These are phyloP conservation scores for Metschnikowia aberdeeniae DNA, from an alignment of 805 yeast genomes.

Conservation along the genomic window DNA sequence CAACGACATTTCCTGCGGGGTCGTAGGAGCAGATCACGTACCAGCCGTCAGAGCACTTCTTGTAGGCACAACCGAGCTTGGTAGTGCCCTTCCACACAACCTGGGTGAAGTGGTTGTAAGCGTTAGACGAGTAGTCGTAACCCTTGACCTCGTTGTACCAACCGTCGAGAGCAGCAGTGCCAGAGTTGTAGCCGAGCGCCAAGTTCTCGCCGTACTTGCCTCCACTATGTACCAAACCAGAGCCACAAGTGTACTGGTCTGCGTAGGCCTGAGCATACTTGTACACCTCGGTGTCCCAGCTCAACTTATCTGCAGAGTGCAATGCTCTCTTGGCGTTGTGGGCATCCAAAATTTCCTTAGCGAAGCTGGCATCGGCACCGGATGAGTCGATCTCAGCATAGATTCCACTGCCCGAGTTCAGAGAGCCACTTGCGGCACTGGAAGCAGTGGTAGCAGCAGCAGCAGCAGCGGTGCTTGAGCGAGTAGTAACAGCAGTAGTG, in stretches of 20 bases:
- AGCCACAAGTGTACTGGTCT: slow-evolving; percentile 44
- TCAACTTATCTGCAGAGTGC: slow-evolving; percentile 27
- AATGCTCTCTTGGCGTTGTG: slow-evolving; percentile 44
- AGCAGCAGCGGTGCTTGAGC: background rate
- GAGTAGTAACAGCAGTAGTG: background rate
- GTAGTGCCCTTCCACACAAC: slow-evolving; percentile 66
- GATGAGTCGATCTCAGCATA: slow-evolving; percentile 18
- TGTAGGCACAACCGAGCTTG: slow-evolving; percentile 68
- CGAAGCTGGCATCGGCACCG: slow-evolving; percentile 30
- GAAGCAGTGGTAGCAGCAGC: slow-evolving; percentile 3
- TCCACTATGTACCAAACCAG: slow-evolving; percentile 14
- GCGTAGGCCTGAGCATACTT: slow-evolving; percentile 49
- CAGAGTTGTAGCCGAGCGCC: slow-evolving; percentile 36
- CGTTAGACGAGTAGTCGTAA: slow-evolving; percentile 13
- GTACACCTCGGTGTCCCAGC: slow-evolving; percentile 55
- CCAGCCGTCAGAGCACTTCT: slow-evolving; percentile 50
- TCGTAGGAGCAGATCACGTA: slow-evolving; percentile 73
- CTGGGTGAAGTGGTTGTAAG: slow-evolving; percentile 66
- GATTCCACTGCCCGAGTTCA: slow-evolving; percentile 11
- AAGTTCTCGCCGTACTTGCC: slow-evolving; percentile 24
- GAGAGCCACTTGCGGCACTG: slow-evolving; percentile 6
- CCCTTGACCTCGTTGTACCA: slow-evolving; percentile 17
- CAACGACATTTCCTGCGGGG: slow-evolving; percentile 68
- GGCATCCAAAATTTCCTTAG: slow-evolving; percentile 46
- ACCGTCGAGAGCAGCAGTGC: slow-evolving; percentile 15